phyloP scores from a whole-genome alignment of 2,329 filamentous ascomycete genomes.

The Metarhizium brunneum region DNA sequence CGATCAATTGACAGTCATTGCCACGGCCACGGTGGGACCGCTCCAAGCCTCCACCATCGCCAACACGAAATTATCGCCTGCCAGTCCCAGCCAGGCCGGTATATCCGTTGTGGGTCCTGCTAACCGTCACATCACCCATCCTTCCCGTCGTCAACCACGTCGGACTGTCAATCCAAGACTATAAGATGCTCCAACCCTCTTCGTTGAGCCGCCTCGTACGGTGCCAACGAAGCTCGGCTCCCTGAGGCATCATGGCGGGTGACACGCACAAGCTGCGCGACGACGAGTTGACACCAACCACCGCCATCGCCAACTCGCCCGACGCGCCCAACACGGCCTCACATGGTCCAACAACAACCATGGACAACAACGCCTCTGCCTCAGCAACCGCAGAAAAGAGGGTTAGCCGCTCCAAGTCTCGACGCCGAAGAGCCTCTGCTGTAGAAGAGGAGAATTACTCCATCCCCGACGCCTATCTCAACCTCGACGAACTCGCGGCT shows the following conservation, averaged over 20 bases:
- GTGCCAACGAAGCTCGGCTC: background rate
- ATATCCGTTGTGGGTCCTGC: too few relatives aligned
- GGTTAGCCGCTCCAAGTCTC: background rate
- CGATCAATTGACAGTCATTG: too few relatives aligned
- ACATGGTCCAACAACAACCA: background rate
- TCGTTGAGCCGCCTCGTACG: background rate
- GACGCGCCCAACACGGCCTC: background rate
- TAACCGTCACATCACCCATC: too few relatives aligned
- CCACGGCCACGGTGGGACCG: too few relatives aligned
- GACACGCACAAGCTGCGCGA: background rate
- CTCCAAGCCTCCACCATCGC: too few relatives aligned
- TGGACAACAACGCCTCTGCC: background rate
- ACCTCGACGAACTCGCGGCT: constrained; percentile 33
- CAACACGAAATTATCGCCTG: too few relatives aligned
- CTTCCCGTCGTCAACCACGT: too few relatives aligned
- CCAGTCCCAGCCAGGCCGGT: too few relatives aligned
- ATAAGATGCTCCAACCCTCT: background rate
- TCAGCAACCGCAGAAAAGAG: background rate
- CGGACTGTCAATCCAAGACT: too few relatives aligned
- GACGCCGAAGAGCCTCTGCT: background rate
- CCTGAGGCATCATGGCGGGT: background rate
- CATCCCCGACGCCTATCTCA: constrained; percentile 23
- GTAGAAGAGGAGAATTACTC: constrained; percentile 8
- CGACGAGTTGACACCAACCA: background rate
- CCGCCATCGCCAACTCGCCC: background rate